Base-by-base conservation (phyloP, 2,329 filamentous ascomycete genomes). In the Parasarocladium wereldwijsianum region DNA sequence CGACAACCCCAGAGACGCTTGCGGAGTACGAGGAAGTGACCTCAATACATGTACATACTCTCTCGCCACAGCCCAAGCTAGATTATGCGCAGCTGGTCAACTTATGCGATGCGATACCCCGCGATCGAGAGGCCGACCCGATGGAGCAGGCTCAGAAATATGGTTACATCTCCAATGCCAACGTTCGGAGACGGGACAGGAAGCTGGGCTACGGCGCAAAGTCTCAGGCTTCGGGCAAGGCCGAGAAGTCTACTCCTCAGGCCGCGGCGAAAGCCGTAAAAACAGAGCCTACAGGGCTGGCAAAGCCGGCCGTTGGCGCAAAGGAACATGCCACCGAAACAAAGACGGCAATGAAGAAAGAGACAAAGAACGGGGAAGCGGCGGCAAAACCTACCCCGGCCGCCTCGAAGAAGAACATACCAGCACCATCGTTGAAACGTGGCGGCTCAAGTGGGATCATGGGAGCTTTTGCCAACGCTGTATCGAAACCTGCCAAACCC, bases 21-120 rank as follows among this genome's bases (percentile, higher is more conserved):
- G 58, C 62, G 10, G 64, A 70, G 11, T 92, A 87, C 40, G 65
- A 79, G 28, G 60, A 71, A n/a, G 71, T 93, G 32, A 66, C 64
- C 0, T 80, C 82, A 1, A 76, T 93, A 35, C 84, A 94, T 43
- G 58, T 96, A 24, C 96, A 96, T 57, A 93, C 85, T 44, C 47
- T 96, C 12, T 75, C 81, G 24, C 66, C 80, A 2, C 66, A 72
- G 21, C 66, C 74, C 1, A 59, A 85, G 11, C 77, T 58, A 47
- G 66, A 87, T 44, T 10, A 23, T 4, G n/a, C n/a, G n/a, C n/a
- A n/a, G n/a, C 54, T 90, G 12, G 22, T 71, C 72, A 24, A 66
- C 71, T 16, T 69, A 81, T 36, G 59, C 81, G 8, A 54, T 65
- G 12, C 60, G 62, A 6, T 58, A 74, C 3, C 60, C 66, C 30